Evolutionary conservation across 768 basidiomycete species (phyloP), one percentile per base, ranked within the genome.

Genomic region (Leccinum boreale): DNA sequence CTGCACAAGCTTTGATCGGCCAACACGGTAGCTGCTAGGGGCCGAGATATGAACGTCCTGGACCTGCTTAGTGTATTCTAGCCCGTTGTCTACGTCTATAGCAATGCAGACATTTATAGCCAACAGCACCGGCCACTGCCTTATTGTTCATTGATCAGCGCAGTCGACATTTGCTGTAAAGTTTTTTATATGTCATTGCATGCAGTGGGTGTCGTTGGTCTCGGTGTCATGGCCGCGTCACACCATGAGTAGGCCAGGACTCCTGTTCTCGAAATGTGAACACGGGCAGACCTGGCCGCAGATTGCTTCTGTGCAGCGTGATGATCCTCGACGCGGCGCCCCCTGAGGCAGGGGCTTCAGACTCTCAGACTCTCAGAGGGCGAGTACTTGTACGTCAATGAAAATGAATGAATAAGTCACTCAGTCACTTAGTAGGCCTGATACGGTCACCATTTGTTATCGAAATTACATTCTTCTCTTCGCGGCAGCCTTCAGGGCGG

Each of bases 271-370:
- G 23, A 50, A 31, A 21, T 23, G 33, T 52, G 53, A 35, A 46
- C 10, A n/a, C 61, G 61, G 61, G 10, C 23, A 31, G 23, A 58
- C 33, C 21, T 52, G 7, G 39, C 61, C 61, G 61, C 10, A 12
- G 10, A 9, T 51, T 7, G 9, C 42, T 28, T 8, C 19, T 49
- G 10, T 17, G 39, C 26, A 26, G 8, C 29, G 10, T 48, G 48
- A 51, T 39, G 9, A 17, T 21, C 39, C 8, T 29, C 12, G 26
- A 8, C 42, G 9, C 42, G 9, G 24, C 10, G 21, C 52, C 26
- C 26, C 15, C 4, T 46, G 5, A 17, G 26, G 26, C 23, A 24
- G 10, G 42, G n/a, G 36, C 36, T 4, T 39, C 36, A n/a, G 8
- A n/a, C 8, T 15, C n/a, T 15, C 39, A n/a, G 39, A 36, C 36